Evolutionary conservation across 2,329 filamentous ascomycete genomes (phyloP), one percentile per base, ranked within the genome.

Genomic region (Stachybotrys echinatus): DNA sequence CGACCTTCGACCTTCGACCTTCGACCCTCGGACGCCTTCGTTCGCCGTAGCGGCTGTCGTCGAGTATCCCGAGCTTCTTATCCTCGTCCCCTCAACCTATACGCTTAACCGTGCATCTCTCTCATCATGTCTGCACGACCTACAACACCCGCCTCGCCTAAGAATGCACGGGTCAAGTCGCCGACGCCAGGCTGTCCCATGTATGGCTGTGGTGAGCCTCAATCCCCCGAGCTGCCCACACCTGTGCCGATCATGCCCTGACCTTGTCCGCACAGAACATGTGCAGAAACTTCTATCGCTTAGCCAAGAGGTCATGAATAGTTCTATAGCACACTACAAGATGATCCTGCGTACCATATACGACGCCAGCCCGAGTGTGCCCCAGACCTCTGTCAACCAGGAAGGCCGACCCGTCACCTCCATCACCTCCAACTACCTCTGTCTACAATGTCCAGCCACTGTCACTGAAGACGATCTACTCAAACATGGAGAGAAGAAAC

Each of bases 371-470:
- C 82, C 79, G 48, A 75, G 84, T 61, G 78, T 85, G 45, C 76
- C 79, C 22, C 86, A 87, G 66, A 89, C 83, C 6, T 83, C 77
- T 51, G 85, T 80, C 56, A 73, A 72, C 45, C 59, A 73, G 23
- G 80, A 85, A 50, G 78, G 79, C 49, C 72, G 74, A 43, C 71
- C 80, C 45, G 68, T 82, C 54, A 85, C 83, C 10, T 81, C 79
- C 6, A 67, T 87, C 50, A 85, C 83, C 14, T 79, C 84, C 44
- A 87, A 86, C 59, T 89, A 85, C 62, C 76, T 89, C 22, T 89
- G 86, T 59, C 68, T 89, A 45, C 86, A 89, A 67, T 92, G 88
- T 60, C 82, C 85, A 12, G 78, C 74, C 47, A 88, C 87, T 20
- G 79, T 87, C 52, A 80, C 79, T 12, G 80, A 84, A 54, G 80